Base-by-base conservation (phyloP, 495 filamentous ascomycete genomes). In the Apodospora peruviana region DNA sequence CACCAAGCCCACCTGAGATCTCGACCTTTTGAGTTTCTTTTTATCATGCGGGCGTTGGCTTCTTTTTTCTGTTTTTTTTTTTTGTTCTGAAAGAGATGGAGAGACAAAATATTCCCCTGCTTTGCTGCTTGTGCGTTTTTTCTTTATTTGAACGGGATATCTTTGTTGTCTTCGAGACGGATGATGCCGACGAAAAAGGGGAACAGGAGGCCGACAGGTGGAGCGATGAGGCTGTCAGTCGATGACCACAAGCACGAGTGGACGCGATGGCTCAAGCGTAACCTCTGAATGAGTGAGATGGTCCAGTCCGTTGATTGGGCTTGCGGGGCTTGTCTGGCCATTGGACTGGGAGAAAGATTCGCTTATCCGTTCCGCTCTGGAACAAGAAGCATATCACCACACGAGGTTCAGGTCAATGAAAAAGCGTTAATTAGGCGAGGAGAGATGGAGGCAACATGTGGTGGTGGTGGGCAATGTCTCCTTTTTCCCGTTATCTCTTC, bases 101-200 rank as follows among this genome's bases (percentile, higher is more conserved):
- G 48, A 64, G 55, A 62, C 52, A 63, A 57, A 61, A 64, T 64
- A 68, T 66, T 62, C 62, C 64, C 62, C 64, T 49, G 45, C 45
- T 58, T 49, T 63, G 56, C 38, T 55, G 46, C 50, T 38, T 53
- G 40, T 45, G 27, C 42, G 29, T 50, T 43, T 57, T 45, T 49
- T 51, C 60, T 49, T 56, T 61, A 55, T 48, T 60, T 50, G 51
- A 49, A 59, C 47, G 62, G 56, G 17, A n/a, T 11, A 11, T 10
- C 11, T 35, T 17, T 61, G 53, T 53, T 55, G 41, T 43, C 62
- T 57, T 55, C 40, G 40, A 42, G 52, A 50, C 55, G 49, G 40
- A 53, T 52, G 55, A 53, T 53, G 54, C 52, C 56, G 52, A 57
- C 55, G 55, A 61, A 52, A 51, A 44, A 32, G 27, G 12, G 19